These are phyloP conservation scores for Maudiozyma saulgeensis DNA, from an alignment of 805 yeast genomes.

Conservation along the genomic window DNA sequence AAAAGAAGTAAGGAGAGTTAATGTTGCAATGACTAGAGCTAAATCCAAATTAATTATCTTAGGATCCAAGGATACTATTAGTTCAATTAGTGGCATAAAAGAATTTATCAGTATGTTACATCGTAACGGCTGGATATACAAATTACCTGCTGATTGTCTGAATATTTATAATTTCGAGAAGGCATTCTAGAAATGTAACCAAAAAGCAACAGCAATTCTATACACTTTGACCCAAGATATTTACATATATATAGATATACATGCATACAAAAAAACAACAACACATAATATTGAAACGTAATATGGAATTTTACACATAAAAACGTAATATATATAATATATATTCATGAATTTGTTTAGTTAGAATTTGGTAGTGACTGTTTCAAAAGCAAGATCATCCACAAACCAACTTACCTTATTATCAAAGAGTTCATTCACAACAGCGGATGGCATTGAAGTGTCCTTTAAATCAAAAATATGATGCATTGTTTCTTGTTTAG, in stretches of 20 bases:
- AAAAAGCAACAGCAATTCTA: no score
- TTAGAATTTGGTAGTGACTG: conserved; percentile 7
- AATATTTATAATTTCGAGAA: conserved; percentile 23
- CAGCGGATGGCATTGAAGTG: conserved; percentile 55
- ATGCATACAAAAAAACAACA: background rate
- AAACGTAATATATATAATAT: background rate
- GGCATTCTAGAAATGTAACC: background rate
- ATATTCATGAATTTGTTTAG: no score
- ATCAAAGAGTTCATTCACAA: conserved; percentile 51
- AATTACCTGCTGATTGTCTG: conserved; percentile 39
- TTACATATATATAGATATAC: background rate
- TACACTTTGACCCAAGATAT: no score
- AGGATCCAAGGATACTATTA: conserved; percentile 61
- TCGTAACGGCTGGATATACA: conserved; percentile 53
- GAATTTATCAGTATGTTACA: conserved; percentile 53
- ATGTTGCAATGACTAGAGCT: conserved; percentile 92
- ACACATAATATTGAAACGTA: conserved; percentile 4
- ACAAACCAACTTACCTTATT: conserved; percentile 74
- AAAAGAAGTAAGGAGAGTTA: conserved; percentile 83
- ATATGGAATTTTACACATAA: background rate
- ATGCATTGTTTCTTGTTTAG: conserved; percentile 64
- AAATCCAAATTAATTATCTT: conserved; percentile 71
- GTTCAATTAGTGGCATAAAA: conserved; percentile 14
- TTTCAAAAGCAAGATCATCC: conserved; percentile 58
- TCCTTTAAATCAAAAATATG: conserved; percentile 52